Percentiles rank a stretch among this genome's conserved stretches.
These are phyloP conservation scores for Magnaporthiopsis rhizophila DNA, from an alignment of 2,329 filamentous ascomycete genomes.

Conservation along the genomic window DNA sequence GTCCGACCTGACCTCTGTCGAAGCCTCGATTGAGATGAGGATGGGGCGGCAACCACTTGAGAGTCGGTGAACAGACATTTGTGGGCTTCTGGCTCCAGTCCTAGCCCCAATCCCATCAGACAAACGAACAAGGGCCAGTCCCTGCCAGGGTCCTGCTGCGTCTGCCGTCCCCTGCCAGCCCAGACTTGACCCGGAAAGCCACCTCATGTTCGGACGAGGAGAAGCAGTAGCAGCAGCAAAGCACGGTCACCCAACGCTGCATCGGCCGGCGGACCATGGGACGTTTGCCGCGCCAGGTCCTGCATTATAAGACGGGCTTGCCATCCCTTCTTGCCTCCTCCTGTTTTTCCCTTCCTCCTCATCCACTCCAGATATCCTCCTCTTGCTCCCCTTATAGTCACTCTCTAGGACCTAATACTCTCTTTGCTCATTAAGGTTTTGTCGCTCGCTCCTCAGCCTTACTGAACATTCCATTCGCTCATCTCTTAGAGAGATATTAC, in stretches of 20 bases:
- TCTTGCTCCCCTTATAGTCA: constrained; percentile 1
- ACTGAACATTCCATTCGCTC: neutral
- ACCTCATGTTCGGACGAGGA: neutral
- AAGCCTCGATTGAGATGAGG: neutral
- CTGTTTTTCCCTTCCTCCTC: neutral
- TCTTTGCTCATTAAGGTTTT: constrained; percentile 1
- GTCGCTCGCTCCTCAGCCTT: constrained; percentile 2
- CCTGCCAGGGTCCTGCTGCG: neutral
- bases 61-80: neutral
- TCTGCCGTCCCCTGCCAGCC: neutral
- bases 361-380: neutral
- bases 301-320: constrained; percentile 1
- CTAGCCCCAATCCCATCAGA: neutral
- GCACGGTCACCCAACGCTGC: neutral
- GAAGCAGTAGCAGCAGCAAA: no score
- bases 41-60: neutral
- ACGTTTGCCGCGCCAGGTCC: neutral
- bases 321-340: neutral
- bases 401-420: constrained; percentile 3
- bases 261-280: neutral
- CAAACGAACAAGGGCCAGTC: neutral
- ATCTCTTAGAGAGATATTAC: neutral
- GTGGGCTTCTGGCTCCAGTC: neutral
- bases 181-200: neutral
- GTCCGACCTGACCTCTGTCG: neutral